Percentiles rank a stretch among this genome's conserved stretches.
Evolutionary conservation across 805 yeast genomes (phyloP).

Genomic region (Yamadazyma laniorum): DNA sequence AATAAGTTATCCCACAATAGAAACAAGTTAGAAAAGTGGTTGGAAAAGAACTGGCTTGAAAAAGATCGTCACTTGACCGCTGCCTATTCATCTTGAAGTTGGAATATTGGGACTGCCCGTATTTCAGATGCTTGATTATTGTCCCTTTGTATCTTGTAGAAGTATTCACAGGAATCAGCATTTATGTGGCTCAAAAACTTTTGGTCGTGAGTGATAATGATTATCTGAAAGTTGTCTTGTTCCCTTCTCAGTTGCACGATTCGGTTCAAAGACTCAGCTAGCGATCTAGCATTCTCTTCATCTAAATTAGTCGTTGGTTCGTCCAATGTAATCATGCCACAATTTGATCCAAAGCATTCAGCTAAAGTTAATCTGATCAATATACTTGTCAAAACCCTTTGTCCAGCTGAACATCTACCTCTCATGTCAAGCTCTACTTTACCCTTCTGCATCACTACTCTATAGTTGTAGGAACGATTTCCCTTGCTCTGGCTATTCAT

Average conservation of each 20-base stretch:
- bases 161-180: conserved; percentile 86
- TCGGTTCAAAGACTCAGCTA: conserved; percentile 74
- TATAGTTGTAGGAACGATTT: conserved; percentile 77
- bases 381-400: conserved; percentile 88
- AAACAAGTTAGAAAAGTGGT: conserved; percentile 65
- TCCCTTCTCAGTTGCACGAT: conserved; percentile 72
- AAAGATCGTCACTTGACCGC: conserved; percentile 46
- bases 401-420: conserved; percentile 98
- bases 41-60: conserved; percentile 69
- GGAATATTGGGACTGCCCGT: conserved; percentile 42
- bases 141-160: conserved; percentile 77
- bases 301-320: conserved; percentile 98
- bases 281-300: conserved; percentile 79
- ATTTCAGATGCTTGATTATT: conserved; percentile 80
- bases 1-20: conserved; percentile 52
- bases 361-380: conserved; percentile 89
- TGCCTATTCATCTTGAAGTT: conserved; percentile 28
- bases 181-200: conserved; percentile 81
- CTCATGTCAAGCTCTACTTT: conserved; percentile 95
- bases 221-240: conserved; percentile 88
- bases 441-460: conserved; percentile 93
- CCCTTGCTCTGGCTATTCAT: conserved; percentile 50
- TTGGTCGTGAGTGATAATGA: conserved; percentile 96
- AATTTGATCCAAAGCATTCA: conserved; percentile 90
- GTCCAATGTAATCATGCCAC: conserved; percentile 94